phyloP scores from a whole-genome alignment of 1,284 basidiomycete genomes.

The Lignosus rhinocerotis region DNA sequence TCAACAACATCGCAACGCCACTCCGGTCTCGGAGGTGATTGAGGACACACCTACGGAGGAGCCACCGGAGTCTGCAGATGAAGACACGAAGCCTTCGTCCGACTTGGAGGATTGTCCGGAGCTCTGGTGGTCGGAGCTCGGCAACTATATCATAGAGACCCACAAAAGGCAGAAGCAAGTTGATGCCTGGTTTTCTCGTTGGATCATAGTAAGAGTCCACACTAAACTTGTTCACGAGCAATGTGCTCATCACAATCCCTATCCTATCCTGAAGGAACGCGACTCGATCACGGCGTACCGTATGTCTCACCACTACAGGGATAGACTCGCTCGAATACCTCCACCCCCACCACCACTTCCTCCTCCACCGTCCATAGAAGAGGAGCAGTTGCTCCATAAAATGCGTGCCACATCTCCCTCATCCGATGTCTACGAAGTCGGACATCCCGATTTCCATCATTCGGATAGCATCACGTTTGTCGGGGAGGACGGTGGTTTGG shows the following conservation, averaged over 20 bases:
- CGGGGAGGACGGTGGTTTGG: slow-evolving; percentile 43
- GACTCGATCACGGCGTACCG: slow-evolving; percentile 59
- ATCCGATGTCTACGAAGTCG: slow-evolving; percentile 27
- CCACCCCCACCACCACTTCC: slow-evolving; percentile 51
- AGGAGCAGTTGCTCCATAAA: slow-evolving; percentile 42
- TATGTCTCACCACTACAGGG: slow-evolving; percentile 65
- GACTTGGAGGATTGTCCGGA: slow-evolving; percentile 79
- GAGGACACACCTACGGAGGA: slow-evolving; percentile 38
- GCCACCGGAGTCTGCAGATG: slow-evolving; percentile 42
- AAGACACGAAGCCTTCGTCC: slow-evolving; percentile 56
- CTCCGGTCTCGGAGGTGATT: slow-evolving; percentile 35
- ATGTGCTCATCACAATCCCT: not conserved
- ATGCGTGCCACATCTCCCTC: slow-evolving; percentile 31
- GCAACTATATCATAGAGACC: slow-evolving; percentile 67
- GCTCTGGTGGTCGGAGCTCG: slow-evolving; percentile 67
- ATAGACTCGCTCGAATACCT: slow-evolving; percentile 64
- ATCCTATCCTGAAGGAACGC: slow-evolving; percentile 51
- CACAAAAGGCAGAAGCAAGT: slow-evolving; percentile 70
- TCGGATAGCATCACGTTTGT: slow-evolving; percentile 31
- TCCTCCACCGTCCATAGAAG: slow-evolving; percentile 34
- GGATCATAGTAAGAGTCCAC: slow-evolving; percentile 48
- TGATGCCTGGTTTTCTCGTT: slow-evolving; percentile 69
- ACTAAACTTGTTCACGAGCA: slow-evolving; percentile 10
- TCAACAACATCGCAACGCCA: slow-evolving; percentile 37
- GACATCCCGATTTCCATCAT: slow-evolving; percentile 22